phyloP scores from a whole-genome alignment of 345 rosid genomes.

The Aethionema arabicum region DNA sequence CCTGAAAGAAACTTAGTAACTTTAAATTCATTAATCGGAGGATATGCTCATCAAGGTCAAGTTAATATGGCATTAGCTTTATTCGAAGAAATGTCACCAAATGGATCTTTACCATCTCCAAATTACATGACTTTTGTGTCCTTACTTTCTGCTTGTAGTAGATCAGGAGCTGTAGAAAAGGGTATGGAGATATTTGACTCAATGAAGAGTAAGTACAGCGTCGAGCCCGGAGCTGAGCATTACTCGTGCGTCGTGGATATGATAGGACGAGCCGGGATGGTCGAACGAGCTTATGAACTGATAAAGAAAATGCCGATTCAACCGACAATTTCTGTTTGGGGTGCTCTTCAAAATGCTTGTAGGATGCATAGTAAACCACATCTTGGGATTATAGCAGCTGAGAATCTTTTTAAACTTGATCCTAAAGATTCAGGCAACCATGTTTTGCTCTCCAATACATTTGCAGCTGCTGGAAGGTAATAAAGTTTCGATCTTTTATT shows the following conservation, averaged over 20 bases:
- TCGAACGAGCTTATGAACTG: constrained; percentile 60
- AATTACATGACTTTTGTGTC: constrained; percentile 74
- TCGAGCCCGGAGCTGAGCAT: constrained; percentile 77
- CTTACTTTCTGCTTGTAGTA: constrained; percentile 81
- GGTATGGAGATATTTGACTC: constrained; percentile 71
- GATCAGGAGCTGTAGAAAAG: constrained; percentile 60
- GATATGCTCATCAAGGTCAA: constrained; percentile 78
- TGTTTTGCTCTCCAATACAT: constrained; percentile 76
- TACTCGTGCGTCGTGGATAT: constrained; percentile 81
- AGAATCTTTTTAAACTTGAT: constrained; percentile 67
- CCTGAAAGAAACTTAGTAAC: constrained; percentile 67
- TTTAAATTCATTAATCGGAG: constrained; percentile 70
- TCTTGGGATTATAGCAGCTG: constrained; percentile 66
- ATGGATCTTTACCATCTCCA: constrained; percentile 43
- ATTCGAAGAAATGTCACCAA: constrained; percentile 55
- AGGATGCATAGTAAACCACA: constrained; percentile 62
- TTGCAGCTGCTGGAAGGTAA: constrained; percentile 77
- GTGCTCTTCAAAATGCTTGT: constrained; percentile 86
- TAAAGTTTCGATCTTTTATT: constrained; percentile 1
- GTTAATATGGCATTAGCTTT: constrained; percentile 54
- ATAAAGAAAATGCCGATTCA: constrained; percentile 59
- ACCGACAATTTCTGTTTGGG: constrained; percentile 81
- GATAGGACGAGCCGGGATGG: constrained; percentile 83
- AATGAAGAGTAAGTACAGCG: constrained; percentile 52
- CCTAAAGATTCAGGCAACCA: constrained; percentile 81